A percentile compares a stretch with the other conserved stretches of the same genome.
Evolutionary conservation across 176 grass and related monocot species (phyloP).

Genomic region (Phoenix dactylifera): DNA sequence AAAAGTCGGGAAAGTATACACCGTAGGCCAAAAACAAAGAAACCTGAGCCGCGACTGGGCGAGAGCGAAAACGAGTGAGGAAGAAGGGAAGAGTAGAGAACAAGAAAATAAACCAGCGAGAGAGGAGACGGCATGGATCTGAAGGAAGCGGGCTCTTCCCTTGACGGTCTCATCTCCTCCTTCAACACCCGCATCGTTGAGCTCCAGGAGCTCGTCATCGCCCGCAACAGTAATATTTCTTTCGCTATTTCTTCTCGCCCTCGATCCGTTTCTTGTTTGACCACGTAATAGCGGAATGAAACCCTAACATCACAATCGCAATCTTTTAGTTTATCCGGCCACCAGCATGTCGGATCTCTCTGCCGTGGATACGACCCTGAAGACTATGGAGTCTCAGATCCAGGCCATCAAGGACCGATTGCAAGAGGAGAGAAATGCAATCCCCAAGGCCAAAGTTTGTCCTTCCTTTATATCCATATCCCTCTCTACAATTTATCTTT

Average conservation of each 20-base stretch:
- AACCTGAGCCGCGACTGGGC: no score
- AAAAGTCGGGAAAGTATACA: no score
- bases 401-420: constrained; percentile 44
- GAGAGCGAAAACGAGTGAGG: neutral
- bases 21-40: no score
- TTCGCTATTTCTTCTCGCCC: constrained; percentile 9
- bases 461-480: neutral
- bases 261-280: neutral
- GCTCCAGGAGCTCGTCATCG: constrained; percentile 76
- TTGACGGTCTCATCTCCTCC: constrained; percentile 43
- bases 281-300: no score
- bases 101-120: constrained; percentile 10
- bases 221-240: constrained; percentile 66
- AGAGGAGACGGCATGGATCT: constrained; percentile 26
- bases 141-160: constrained; percentile 31
- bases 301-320: neutral
- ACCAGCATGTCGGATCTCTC: constrained; percentile 51
- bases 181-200: constrained; percentile 55
- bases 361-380: constrained; percentile 49
- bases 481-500: neutral
- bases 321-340: constrained; percentile 48
- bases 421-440: constrained; percentile 69
- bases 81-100: neutral
- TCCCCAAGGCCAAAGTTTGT: constrained; percentile 86
- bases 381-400: constrained; percentile 72